Conservation (phyloP, 345 rosid species). For the Turnera subulata region DNA sequence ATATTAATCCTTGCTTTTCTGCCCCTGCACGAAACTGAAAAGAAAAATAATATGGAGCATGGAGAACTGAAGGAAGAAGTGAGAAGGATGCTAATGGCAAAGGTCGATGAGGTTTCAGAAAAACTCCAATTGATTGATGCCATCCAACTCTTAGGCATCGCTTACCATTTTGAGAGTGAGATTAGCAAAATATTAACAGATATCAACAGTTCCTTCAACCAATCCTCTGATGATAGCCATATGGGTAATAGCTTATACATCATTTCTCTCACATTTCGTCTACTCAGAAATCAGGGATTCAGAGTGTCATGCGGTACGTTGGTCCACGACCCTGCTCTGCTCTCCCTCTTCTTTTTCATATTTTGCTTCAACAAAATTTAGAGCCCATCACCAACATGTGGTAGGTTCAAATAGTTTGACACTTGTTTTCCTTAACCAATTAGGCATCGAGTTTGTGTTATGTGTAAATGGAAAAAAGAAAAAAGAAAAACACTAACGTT, state of each 20-base stretch:
- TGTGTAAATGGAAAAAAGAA: too few relatives aligned
- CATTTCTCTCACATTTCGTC: constrained; percentile 23
- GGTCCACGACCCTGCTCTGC: too few relatives aligned
- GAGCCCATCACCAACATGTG: too few relatives aligned
- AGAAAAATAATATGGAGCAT: not conserved
- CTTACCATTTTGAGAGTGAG: constrained; percentile 45
- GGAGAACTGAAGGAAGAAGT: constrained; percentile 19
- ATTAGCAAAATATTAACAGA: constrained; percentile 19
- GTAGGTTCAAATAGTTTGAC: too few relatives aligned
- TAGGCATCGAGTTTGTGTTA: too few relatives aligned
- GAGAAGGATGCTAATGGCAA: constrained; percentile 13
- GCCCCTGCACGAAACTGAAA: constrained; percentile 4
- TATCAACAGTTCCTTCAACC: not conserved
- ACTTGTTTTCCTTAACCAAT: too few relatives aligned
- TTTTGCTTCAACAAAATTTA: not conserved
- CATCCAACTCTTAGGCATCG: constrained; percentile 39
- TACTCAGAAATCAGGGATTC: constrained; percentile 28
- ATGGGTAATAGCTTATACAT: constrained; percentile 6
- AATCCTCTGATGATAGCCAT: not conserved
- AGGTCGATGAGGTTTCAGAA: not conserved
- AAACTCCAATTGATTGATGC: constrained; percentile 27
- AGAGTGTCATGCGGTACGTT: not conserved
- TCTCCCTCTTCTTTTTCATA: not conserved
- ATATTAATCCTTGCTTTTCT: too few relatives aligned
- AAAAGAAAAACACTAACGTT: too few relatives aligned